Percentiles rank a stretch among this genome's conserved stretches.
Evolutionary conservation across 2,329 filamentous ascomycete species (phyloP).

Genomic region (Trichoderma sp.): DNA sequence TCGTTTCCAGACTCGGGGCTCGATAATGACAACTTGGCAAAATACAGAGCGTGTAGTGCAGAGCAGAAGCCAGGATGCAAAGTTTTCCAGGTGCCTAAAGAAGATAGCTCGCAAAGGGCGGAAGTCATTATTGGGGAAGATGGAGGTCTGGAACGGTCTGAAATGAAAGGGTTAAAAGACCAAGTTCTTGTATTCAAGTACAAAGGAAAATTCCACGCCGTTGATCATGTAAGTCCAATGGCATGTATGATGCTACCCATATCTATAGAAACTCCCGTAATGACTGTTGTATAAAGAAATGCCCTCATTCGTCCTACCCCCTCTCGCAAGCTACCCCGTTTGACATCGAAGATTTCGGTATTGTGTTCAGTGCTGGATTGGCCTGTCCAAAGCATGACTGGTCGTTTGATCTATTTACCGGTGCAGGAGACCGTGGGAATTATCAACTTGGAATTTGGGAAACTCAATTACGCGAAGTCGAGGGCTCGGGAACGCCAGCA

Average conservation of each 20-base stretch:
- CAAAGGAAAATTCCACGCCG: conserved; percentile 60
- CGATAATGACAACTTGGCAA: conserved; percentile 38
- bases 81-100: conserved; percentile 50
- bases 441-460: conserved; percentile 65
- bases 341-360: conserved; percentile 71
- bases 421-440: conserved; percentile 57
- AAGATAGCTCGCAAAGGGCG: conserved; percentile 35
- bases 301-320: conserved; percentile 65
- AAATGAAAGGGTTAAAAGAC: conserved; percentile 44
- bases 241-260: not conserved
- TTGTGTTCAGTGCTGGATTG: conserved; percentile 59
- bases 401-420: conserved; percentile 67
- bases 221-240: conserved; percentile 58
- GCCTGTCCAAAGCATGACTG: conserved; percentile 67
- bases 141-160: conserved; percentile 25
- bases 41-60: conserved; percentile 36
- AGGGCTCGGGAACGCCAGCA: not conserved
- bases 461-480: conserved; percentile 47
- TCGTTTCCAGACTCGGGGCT: conserved; percentile 52
- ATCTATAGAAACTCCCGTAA: not conserved
- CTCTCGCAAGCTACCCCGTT: conserved; percentile 61
- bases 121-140: conserved; percentile 38
- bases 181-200: conserved; percentile 66
- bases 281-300: conserved; percentile 45
- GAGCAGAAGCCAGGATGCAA: conserved; percentile 55